Percentiles rank a stretch among this genome's conserved stretches.
Evolutionary conservation across 2,329 filamentous ascomycete species (phyloP).

Genomic region (Ceratocystis lukuohia): DNA sequence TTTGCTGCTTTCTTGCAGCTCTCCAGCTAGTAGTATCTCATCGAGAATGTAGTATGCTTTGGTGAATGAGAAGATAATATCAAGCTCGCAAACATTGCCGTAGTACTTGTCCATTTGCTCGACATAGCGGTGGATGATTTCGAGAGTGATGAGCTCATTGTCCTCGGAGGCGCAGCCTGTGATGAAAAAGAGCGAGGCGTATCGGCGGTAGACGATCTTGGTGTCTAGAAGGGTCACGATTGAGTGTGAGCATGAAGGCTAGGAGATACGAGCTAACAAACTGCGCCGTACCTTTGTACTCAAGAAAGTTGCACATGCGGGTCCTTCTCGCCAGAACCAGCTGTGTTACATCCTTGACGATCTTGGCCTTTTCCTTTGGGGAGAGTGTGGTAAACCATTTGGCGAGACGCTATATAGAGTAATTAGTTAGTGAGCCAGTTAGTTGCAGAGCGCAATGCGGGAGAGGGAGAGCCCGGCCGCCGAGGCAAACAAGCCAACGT

Average conservation of each 20-base stretch:
- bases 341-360: constrained; percentile 98
- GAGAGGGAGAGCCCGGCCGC: too few species aligned
- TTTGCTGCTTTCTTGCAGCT: constrained; percentile 98
- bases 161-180: constrained; percentile 93
- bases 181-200: constrained; percentile 98
- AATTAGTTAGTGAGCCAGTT: too few species aligned
- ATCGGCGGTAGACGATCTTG: constrained; percentile 97
- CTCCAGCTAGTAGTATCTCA: constrained; percentile 84
- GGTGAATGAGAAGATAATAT: constrained; percentile 99
- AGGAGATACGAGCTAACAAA: constrained; percentile 11
- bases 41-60: constrained; percentile 99
- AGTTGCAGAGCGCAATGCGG: too few species aligned
- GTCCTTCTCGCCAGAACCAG: constrained; percentile 89
- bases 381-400: constrained; percentile 99
- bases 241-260: neutral
- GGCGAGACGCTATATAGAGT: constrained; percentile 61
- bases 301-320: constrained; percentile 99
- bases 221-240: constrained; percentile 48
- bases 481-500: constrained; percentile 31
- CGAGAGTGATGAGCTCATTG: constrained; percentile 95
- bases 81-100: constrained; percentile 97
- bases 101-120: constrained; percentile 99
- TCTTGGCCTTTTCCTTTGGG: constrained; percentile 97
- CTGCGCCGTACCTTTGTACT: constrained; percentile 71
- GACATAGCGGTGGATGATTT: constrained; percentile 97